Evolutionary conservation across 2,329 filamentous ascomycete genomes (phyloP), one percentile per base, ranked within the genome.

Genomic region (Scedosporium boydii): DNA sequence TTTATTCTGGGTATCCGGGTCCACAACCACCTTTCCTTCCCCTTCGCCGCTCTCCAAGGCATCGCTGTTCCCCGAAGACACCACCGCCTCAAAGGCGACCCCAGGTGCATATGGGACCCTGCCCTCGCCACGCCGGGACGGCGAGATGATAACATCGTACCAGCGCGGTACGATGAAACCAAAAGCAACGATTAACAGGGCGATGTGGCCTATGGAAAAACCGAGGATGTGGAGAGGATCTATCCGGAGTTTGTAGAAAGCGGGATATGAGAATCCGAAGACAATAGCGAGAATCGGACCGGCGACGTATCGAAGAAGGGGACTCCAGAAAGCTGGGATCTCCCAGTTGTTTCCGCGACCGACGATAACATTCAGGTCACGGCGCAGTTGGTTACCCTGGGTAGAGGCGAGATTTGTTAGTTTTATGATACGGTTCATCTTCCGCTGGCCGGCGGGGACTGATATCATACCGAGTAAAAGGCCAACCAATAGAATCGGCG

Each of bases 371-470:
- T 85, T 85, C 26, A 85, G 76, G 66, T 85, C 82, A 27, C 76
- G 77, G 41, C 78, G 75, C 21, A 85, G 75, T 73, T 84, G 82
- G 65, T 84, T 80, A 58, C 81, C 81, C 80, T 83, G 60, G 72
- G 38, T 12, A 29, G 41, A 3, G 7, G 7, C 12, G 14, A 57
- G 38, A 14, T 48, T 18, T 48, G 42, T 59, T 46, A 48, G 38
- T 26, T n/a, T 7, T 58, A 53, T 1, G 10, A n/a, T 1, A 3
- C 23, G 27, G 12, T 4, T 4, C 10, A 38, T 38, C 3, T 38
- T 38, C 34, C 10, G 4, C 10, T 14, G 34, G 10, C 10, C 3
- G 34, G 10, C 10, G 14, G 14, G 16, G 10, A 4, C n/a, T 34
- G 9, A 3, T 48, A 38, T 10, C 18, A 10, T n/a, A 27, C 4